Evolutionary conservation across 805 yeast species (phyloP).

Genomic region (Yamadazyma sp.): DNA sequence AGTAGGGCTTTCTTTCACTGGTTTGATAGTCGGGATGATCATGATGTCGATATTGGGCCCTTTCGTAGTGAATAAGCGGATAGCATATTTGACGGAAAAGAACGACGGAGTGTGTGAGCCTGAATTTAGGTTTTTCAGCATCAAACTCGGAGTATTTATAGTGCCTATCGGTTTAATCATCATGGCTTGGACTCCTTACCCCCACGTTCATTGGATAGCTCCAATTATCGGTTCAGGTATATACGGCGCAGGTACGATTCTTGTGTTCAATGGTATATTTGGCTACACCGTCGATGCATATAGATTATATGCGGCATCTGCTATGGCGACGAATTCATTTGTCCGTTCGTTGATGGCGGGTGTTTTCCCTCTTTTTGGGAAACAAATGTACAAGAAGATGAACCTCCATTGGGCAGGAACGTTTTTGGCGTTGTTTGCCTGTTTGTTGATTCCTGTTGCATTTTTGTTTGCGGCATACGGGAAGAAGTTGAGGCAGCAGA

Average conservation of each 20-base stretch:
- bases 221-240: conserved; percentile 43
- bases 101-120: conserved; percentile 53
- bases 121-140: conserved; percentile 72
- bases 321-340: conserved; percentile 60
- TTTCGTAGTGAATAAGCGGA: conserved; percentile 23
- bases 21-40: conserved; percentile 38
- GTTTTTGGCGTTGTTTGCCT: conserved; percentile 49
- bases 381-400: conserved; percentile 38
- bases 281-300: conserved; percentile 60
- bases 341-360: conserved; percentile 55
- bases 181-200: conserved; percentile 77
- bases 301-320: conserved; percentile 56
- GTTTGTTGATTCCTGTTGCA: conserved; percentile 55
- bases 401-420: conserved; percentile 58
- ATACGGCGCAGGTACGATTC: conserved; percentile 43
- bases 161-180: conserved; percentile 79
- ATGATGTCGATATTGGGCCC: conserved; percentile 30
- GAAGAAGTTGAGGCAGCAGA: conserved; percentile 25
- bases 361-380: conserved; percentile 55
- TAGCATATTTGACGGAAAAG: conserved; percentile 31
- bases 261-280: conserved; percentile 54
- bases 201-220: conserved; percentile 69
- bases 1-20: conserved; percentile 30
- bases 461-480: conserved; percentile 52
- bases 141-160: conserved; percentile 63